Evolutionary conservation across 179 eudicot genomes (phyloP).

Genomic region (Silene noctiflora): DNA sequence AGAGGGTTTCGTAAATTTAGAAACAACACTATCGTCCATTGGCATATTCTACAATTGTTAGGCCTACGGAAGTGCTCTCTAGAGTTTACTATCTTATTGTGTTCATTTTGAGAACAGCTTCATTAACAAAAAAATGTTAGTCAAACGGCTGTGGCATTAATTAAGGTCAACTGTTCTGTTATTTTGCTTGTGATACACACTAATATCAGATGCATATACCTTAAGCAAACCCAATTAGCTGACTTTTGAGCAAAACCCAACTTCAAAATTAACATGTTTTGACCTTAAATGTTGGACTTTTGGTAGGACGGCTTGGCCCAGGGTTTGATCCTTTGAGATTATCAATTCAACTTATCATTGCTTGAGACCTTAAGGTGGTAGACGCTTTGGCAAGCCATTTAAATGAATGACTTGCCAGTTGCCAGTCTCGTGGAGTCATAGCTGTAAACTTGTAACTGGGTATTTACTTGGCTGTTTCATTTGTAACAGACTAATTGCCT

Average conservation of each 20-base stretch:
- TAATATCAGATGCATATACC: not conserved
- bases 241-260: too few species aligned
- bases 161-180: not conserved
- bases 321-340: not conserved
- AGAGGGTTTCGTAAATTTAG: too few species aligned
- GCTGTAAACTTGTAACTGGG: not conserved
- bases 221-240: not conserved
- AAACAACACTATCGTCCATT: too few species aligned
- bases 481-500: not conserved
- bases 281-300: not conserved
- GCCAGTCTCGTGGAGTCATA: not conserved
- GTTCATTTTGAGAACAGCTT: too few species aligned
- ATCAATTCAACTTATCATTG: not conserved
- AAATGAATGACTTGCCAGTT: not conserved
- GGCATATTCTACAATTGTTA: too few species aligned
- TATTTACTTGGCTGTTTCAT: conserved; percentile 6
- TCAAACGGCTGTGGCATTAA: not conserved
- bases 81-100: too few species aligned
- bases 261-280: not conserved
- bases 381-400: not conserved
- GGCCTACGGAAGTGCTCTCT: too few species aligned
- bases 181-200: not conserved
- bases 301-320: not conserved
- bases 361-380: not conserved
- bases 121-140: too few species aligned